Base-by-base conservation (phyloP, 305 asterid genomes). In the Solanum hybrid region DNA sequence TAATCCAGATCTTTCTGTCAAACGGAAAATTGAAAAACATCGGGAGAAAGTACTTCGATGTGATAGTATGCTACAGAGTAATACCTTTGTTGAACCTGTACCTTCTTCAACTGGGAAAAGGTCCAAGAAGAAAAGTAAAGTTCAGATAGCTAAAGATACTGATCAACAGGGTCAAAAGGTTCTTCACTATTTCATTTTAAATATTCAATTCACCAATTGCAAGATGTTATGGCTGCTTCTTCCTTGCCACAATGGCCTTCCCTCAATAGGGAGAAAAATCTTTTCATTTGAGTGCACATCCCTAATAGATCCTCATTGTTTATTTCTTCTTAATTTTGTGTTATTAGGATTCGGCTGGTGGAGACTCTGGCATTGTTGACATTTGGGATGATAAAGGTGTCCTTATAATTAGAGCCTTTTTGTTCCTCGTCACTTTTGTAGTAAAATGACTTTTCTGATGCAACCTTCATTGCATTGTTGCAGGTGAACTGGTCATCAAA, bases 11-110 rank as follows among this genome's bases (percentile, higher is more conserved):
- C 96, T 95, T 89, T 92, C 99, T 88, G 95, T 91, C 75, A 95
- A 92, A 92, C 94, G 95, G 29, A 97, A 96, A 95, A 95, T 97
- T 90, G 99, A 97, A 90, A 97, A 96, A 91, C 94, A 89, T 88
- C 91, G 98, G 91, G 97, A 95, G 76, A 95, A 93, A 89, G 97
- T 95, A 35, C 93, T 96, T 75, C 94, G 94, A n/a, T 92, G 91
- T 89, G 98, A 97, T 35, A 97, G 98, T 91, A 31, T 96, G 90
- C 89, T 97, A 90, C 98, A 95, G 91, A 94, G 93, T 86, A 97
- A 96, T 89, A 94, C 97, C 38, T 96, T 94, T 92, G 90, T 96
- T 88, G 88, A 96, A 91, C 92, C 96, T 26, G 88, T 95, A 89
- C 98, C 98, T 10, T 95, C 98, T 22, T 95, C 98, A 29, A 89